Evolutionary conservation across 768 basidiomycete species (phyloP).

Genomic region (Gymnopilus junonius): DNA sequence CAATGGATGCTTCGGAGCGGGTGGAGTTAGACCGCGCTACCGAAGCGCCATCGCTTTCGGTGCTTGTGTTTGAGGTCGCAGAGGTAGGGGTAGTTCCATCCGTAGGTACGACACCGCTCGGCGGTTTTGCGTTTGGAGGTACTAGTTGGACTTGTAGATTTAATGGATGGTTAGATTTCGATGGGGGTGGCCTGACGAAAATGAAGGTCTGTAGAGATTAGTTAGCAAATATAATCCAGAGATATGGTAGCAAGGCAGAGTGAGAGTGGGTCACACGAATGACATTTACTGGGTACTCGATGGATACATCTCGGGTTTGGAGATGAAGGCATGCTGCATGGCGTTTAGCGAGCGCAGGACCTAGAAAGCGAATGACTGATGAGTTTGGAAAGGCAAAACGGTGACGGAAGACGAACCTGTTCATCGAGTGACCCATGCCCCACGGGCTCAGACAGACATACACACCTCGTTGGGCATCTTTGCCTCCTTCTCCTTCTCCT

Average conservation of each 20-base stretch:
- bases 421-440: not conserved
- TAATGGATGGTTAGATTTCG: slow-evolving; percentile 82
- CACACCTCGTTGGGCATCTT: slow-evolving; percentile 36
- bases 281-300: not conserved
- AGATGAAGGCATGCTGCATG: not conserved
- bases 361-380: not conserved
- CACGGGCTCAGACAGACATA: slow-evolving; percentile 16
- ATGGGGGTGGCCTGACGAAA: slow-evolving; percentile 88
- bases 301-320: not conserved
- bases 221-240: not conserved
- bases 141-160: slow-evolving; percentile 94
- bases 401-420: not conserved
- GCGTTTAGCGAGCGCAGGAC: not conserved
- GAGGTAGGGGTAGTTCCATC: slow-evolving; percentile 32
- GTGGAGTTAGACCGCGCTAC: slow-evolving; percentile 59
- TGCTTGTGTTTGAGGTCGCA: slow-evolving; percentile 30
- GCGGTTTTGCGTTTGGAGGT: slow-evolving; percentile 60
- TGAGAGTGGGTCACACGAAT: slow-evolving; percentile 1
- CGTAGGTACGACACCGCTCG: slow-evolving; percentile 36
- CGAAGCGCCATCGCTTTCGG: slow-evolving; percentile 34
- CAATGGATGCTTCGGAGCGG: slow-evolving; percentile 53
- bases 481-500: slow-evolving; percentile 29
- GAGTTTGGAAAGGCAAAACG: not conserved
- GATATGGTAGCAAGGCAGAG: slow-evolving; percentile 15
- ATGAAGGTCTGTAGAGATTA: slow-evolving; percentile 72